A percentile compares a stretch with the other conserved stretches of the same genome.
Evolutionary conservation across 1,284 basidiomycete species (phyloP).

Genomic region (Rhodofomes roseus): DNA sequence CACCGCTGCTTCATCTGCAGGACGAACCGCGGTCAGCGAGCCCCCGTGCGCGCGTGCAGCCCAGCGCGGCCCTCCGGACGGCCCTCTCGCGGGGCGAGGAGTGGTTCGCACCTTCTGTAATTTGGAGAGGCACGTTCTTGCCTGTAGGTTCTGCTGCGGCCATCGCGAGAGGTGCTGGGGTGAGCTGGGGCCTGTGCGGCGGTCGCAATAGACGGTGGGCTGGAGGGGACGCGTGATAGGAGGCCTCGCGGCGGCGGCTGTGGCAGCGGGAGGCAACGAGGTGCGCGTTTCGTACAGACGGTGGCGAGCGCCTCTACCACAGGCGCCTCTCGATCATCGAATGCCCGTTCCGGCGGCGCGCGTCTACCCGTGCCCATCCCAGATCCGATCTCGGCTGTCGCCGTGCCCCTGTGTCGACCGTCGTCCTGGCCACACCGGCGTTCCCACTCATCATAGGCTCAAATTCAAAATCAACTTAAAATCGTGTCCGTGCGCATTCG

Average conservation of each 20-base stretch:
- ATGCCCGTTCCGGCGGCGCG: not conserved
- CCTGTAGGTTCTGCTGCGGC: constrained; percentile 27
- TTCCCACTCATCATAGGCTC: not conserved
- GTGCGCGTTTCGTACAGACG: not conserved
- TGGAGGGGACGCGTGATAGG: not conserved
- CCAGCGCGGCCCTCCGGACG: not conserved
- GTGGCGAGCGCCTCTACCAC: not conserved
- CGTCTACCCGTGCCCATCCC: not conserved
- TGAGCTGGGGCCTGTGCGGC: not conserved
- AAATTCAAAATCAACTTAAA: constrained; percentile 1
- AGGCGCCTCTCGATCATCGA: constrained; percentile 1
- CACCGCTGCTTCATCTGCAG: constrained; percentile 75
- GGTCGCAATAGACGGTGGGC: not conserved
- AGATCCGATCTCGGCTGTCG: not conserved
- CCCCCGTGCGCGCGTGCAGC: not conserved
- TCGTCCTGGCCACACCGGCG: not conserved
- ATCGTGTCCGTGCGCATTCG: not conserved
- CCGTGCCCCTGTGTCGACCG: not conserved
- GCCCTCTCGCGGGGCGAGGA: not conserved
- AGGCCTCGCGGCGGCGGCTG: not conserved
- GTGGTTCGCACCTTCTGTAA: constrained; percentile 37
- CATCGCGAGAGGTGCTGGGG: constrained; percentile 19
- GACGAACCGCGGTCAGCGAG: constrained; percentile 1
- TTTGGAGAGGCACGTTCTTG: constrained; percentile 35
- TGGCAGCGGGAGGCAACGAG: not conserved